Percentiles rank a stretch among this genome's conserved stretches.
phyloP scores from a whole-genome alignment of 1,284 basidiomycete genomes.

The Pseudozyma sp. region DNA sequence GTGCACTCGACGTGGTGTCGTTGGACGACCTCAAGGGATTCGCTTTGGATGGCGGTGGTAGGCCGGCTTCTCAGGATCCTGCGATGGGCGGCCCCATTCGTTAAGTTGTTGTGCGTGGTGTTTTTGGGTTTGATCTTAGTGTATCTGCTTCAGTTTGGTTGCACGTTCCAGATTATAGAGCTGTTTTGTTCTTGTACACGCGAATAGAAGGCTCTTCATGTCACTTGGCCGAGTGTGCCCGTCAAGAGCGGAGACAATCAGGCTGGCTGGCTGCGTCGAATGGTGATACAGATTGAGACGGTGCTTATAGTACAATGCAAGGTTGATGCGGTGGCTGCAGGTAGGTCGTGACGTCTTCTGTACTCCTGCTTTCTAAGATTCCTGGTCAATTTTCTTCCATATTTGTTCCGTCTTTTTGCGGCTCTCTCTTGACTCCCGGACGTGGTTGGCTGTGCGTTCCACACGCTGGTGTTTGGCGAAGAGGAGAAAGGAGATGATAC shows the following conservation, averaged over 20 bases:
- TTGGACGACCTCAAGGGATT: constrained; percentile 48
- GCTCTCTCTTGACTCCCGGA: constrained; percentile 32
- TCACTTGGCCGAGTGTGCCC: no score
- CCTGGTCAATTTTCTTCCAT: constrained; percentile 51
- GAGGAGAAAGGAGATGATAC: neutral
- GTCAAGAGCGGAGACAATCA: no score
- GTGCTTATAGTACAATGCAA: constrained; percentile 4
- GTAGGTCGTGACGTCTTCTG: neutral
- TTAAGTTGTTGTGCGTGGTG: neutral
- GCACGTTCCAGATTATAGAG: neutral
- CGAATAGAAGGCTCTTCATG: no score
- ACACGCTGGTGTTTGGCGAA: constrained; percentile 17
- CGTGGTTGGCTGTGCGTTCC: constrained; percentile 40
- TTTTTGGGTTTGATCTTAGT: constrained; percentile 1
- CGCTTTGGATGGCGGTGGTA: constrained; percentile 18
- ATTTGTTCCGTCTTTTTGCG: constrained; percentile 49
- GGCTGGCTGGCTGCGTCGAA: no score
- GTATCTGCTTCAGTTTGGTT: neutral
- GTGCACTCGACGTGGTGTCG: constrained; percentile 37
- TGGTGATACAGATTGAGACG: constrained; percentile 16
- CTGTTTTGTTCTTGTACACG: neutral
- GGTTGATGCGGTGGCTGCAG: neutral
- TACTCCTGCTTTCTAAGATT: constrained; percentile 15
- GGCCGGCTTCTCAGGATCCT: constrained; percentile 18
- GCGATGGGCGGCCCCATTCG: constrained; percentile 43